Conservation (phyloP, 106 monocot genomes). For the Dactylorhiza incarnata region DNA sequence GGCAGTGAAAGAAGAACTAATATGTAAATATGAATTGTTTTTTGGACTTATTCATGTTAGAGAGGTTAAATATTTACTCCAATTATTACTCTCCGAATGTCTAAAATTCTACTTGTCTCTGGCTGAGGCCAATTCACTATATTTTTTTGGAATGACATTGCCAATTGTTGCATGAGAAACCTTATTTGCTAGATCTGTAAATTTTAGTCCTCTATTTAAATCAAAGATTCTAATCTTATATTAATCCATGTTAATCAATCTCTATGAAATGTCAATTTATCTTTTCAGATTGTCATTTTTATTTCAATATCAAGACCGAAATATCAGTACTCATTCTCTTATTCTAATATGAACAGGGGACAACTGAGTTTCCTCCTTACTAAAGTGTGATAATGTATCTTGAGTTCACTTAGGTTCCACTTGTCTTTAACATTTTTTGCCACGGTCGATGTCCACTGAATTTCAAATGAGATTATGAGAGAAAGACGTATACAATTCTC, state of each 20-base stretch:
- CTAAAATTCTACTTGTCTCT: background rate
- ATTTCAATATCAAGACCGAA: background rate
- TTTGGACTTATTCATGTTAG: background rate
- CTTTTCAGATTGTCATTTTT: background rate
- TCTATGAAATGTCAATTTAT: background rate
- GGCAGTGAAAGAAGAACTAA: background rate
- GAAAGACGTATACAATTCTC: no score
- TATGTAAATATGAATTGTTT: background rate
- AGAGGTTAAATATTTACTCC: background rate
- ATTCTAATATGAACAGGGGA: no score
- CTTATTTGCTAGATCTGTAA: background rate
- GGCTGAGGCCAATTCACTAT: background rate
- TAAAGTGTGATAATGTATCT: background rate
- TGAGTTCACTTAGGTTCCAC: background rate
- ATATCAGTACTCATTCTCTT: no score
- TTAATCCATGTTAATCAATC: background rate
- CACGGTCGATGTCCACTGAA: no score
- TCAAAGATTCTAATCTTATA: background rate
- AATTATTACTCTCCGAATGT: background rate
- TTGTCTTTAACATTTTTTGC: no score
- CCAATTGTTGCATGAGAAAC: background rate
- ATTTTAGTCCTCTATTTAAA: background rate
- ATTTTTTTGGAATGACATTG: background rate
- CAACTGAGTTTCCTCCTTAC: background rate
- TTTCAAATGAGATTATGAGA: background rate